Evolutionary conservation across 257 asterid genomes (phyloP).

Genomic region (Rhazya stricta): DNA sequence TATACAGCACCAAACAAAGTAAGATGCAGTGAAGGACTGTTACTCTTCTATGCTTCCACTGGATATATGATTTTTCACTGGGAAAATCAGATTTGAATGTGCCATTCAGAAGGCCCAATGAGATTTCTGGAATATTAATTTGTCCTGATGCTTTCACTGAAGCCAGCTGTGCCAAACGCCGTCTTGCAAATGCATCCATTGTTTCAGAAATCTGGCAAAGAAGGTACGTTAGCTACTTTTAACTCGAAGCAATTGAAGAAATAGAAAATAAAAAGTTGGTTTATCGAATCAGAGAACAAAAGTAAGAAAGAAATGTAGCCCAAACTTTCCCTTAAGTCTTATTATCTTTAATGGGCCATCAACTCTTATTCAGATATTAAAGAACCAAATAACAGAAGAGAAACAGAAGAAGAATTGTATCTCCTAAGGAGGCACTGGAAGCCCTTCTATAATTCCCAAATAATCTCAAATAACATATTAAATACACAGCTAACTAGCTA

Average conservation of each 20-base stretch:
- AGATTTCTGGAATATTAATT: constrained; percentile 69
- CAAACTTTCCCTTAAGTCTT: background rate
- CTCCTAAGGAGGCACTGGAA: background rate
- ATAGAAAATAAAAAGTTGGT: background rate
- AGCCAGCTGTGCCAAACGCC: constrained; percentile 56
- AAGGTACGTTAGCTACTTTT: constrained; percentile 25
- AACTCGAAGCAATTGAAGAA: constrained; percentile 3
- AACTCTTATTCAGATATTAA: background rate
- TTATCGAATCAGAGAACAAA: background rate
- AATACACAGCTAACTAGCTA: background rate
- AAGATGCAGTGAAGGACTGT: constrained; percentile 6
- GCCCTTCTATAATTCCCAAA: background rate
- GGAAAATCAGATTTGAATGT: constrained; percentile 67
- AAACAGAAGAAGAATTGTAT: background rate
- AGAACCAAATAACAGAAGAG: background rate
- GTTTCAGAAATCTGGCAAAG: constrained; percentile 73
- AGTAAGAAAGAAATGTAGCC: background rate
- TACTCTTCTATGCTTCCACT: constrained; percentile 93
- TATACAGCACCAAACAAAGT: background rate
- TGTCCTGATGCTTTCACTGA: constrained; percentile 52
- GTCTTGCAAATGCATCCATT: constrained; percentile 58
- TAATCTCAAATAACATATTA: background rate
- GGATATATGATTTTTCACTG: constrained; percentile 59
- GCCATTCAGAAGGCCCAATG: constrained; percentile 75
- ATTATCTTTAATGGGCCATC: background rate